Conservation (phyloP, 1,284 basidiomycete species). For the Cryptococcus deneoformans region DNA sequence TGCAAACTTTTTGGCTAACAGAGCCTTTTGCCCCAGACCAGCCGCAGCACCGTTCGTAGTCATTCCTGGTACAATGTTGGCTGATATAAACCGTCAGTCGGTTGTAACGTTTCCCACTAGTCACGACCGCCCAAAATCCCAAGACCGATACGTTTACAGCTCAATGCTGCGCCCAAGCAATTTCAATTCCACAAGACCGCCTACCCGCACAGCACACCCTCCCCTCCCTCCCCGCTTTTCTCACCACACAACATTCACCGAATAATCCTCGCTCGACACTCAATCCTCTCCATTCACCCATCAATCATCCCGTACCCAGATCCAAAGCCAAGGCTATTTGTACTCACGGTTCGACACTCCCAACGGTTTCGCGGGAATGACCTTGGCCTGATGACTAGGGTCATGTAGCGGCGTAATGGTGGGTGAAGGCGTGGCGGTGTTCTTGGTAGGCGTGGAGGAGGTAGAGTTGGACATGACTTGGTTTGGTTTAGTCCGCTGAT, state of each 20-base stretch:
- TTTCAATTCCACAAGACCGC: too few species aligned
- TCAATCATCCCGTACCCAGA: too few species aligned
- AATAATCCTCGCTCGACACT: too few species aligned
- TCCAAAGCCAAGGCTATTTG: not conserved
- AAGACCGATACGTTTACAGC: not conserved
- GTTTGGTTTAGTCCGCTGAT: not conserved
- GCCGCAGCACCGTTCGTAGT: conserved; percentile 46
- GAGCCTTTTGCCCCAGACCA: conserved; percentile 80
- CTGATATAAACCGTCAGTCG: conserved; percentile 13
- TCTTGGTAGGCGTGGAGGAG: conserved; percentile 22
- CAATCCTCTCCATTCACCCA: not conserved
- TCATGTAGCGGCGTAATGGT: conserved; percentile 74
- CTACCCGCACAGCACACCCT: not conserved
- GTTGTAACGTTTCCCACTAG: not conserved
- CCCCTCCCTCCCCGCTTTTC: not conserved
- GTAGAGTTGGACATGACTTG: conserved; percentile 7
- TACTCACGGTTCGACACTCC: conserved; percentile 58
- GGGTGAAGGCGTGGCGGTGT: conserved; percentile 27
- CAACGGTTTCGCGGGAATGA: conserved; percentile 71
- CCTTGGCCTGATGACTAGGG: conserved; percentile 68
- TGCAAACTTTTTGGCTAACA: conserved; percentile 82
- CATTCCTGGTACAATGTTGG: conserved; percentile 46
- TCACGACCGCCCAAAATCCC: not conserved
- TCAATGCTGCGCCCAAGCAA: too few species aligned
- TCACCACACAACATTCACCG: too few species aligned